Conservation (phyloP, 345 rosid genomes). For the Dipteronia sinensis region DNA sequence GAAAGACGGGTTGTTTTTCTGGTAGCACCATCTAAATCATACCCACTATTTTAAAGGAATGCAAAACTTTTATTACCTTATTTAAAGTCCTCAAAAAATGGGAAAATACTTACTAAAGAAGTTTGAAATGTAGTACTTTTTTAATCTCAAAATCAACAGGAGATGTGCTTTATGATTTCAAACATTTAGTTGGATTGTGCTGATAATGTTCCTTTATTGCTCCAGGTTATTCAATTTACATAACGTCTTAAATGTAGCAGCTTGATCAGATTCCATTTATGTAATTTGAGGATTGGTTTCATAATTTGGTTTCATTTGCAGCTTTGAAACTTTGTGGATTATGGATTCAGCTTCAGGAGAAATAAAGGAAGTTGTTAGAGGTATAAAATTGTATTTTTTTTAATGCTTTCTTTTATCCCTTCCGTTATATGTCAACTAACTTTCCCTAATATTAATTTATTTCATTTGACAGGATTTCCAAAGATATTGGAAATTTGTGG, state of each 20-base stretch:
- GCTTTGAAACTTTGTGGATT: slow-evolving; percentile 80
- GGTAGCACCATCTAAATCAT: not conserved
- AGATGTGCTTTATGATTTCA: not conserved
- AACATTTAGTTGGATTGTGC: not conserved
- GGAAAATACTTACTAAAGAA: not conserved
- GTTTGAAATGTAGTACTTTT: not conserved
- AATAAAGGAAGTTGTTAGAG: slow-evolving; percentile 64
- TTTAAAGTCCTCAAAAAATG: not conserved
- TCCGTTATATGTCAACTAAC: not conserved
- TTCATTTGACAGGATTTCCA: slow-evolving; percentile 46
- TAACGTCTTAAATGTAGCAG: not conserved
- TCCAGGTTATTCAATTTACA: not conserved
- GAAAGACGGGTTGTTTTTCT: not conserved
- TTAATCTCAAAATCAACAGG: not conserved
- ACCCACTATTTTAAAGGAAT: not conserved
- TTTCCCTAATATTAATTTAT: slow-evolving; percentile 29
- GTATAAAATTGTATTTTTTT: slow-evolving; percentile 40
- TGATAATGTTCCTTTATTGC: not conserved
- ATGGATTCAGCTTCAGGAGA: slow-evolving; percentile 68
- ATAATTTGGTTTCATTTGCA: slow-evolving; percentile 37
- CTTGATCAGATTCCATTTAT: slow-evolving; percentile 10
- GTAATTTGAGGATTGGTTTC: slow-evolving; percentile 6
- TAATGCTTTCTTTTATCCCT: slow-evolving; percentile 8
- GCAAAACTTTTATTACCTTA: not conserved
- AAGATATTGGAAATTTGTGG: slow-evolving; percentile 56